These are phyloP conservation scores for Suillus subluteus DNA, from an alignment of 768 basidiomycete species.

Conservation along the genomic window DNA sequence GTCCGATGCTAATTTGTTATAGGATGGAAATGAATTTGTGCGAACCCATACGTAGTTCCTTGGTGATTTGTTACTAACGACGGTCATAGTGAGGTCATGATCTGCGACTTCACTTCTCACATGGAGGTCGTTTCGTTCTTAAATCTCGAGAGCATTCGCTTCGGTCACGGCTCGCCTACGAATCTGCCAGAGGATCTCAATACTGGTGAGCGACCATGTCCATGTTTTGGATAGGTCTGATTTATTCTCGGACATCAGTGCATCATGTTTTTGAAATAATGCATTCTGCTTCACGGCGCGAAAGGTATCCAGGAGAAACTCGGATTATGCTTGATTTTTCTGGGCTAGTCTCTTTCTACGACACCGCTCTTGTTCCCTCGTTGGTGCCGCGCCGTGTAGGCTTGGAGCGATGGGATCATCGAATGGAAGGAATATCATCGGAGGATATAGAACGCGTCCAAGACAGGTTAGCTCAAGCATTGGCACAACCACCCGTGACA, in stretches of 20 bases:
- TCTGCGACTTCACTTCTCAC: constrained; percentile 48
- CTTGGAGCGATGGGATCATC: constrained; percentile 28
- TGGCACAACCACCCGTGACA: constrained; percentile 9
- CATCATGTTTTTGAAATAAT: constrained; percentile 15
- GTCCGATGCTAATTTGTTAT: background rate
- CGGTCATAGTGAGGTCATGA: constrained; percentile 46
- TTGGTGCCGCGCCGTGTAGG: constrained; percentile 16
- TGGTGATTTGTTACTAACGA: background rate
- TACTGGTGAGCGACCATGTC: constrained; percentile 5
- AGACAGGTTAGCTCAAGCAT: constrained; percentile 11
- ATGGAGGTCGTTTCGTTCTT: constrained; percentile 44
- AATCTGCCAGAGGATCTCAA: background rate
- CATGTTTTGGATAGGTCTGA: background rate
- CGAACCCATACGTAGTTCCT: constrained; percentile 16
- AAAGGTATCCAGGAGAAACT: constrained; percentile 28
- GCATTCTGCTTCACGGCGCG: constrained; percentile 26
- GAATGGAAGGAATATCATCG: constrained; percentile 17
- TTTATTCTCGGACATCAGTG: background rate
- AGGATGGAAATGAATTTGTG: constrained; percentile 57
- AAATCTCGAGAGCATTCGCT: constrained; percentile 25
- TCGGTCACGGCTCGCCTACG: too few relatives aligned
- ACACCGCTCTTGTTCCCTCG: constrained; percentile 25
- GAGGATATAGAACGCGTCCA: constrained; percentile 16
- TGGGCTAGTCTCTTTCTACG: constrained; percentile 31
- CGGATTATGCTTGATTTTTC: constrained; percentile 25